A percentile compares a stretch with the other conserved stretches of the same genome.
These are phyloP conservation scores for Pyrus communis DNA, from an alignment of 306 rosid species.

Conservation along the genomic window DNA sequence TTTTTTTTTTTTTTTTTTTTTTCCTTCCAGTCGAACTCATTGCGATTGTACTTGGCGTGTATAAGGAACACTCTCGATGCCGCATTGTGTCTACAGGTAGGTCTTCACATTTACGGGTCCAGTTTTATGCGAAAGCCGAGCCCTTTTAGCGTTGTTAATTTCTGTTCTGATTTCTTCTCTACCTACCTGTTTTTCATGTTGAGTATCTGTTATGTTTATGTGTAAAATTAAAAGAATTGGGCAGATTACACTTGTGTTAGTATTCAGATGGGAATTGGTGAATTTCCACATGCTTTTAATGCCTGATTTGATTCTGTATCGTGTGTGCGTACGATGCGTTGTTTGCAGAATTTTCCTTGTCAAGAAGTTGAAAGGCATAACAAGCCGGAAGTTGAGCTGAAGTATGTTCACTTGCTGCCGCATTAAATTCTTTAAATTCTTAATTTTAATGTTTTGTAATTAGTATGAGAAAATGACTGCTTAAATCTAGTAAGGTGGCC, in stretches of 20 bases:
- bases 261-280: neutral
- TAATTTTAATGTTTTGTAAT: neutral
- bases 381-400: conserved; percentile 94
- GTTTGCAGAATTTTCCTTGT: conserved; percentile 82
- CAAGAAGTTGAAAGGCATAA: conserved; percentile 99
- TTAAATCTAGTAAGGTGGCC: neutral
- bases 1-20: neutral
- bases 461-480: neutral
- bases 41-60: conserved; percentile 74
- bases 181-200: neutral
- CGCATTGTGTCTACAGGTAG: conserved; percentile 96
- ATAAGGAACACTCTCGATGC: conserved; percentile 90
- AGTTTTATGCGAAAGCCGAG: neutral
- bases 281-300: neutral
- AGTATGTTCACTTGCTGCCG: conserved; percentile 37
- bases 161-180: neutral
- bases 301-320: neutral
- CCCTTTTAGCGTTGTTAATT: neutral
- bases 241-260: neutral
- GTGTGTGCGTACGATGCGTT: neutral
- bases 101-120: conserved; percentile 17
- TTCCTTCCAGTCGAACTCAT: conserved; percentile 48
- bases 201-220: neutral
- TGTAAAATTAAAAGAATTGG: neutral
- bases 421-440: neutral